Percentiles rank a stretch among this genome's conserved stretches.
phyloP scores from a whole-genome alignment of 1,139 yeast species.

The Scheffersomyces cryptocercus region DNA sequence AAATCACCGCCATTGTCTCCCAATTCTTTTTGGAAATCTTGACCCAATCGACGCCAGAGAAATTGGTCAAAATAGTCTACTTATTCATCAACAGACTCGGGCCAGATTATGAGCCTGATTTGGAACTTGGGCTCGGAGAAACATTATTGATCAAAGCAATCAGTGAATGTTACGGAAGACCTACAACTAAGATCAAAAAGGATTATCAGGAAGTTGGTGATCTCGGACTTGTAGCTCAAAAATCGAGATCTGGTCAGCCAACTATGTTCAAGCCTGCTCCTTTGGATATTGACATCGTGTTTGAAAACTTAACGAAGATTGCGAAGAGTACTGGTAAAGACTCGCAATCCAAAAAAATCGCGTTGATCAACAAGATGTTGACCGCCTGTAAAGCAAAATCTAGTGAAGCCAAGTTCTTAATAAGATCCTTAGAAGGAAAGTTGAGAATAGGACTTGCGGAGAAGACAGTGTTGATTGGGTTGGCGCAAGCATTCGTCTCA shows the following conservation, averaged over 20 bases:
- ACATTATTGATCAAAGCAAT: constrained; percentile 83
- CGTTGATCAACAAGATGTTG: constrained; percentile 75
- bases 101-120: constrained; percentile 89
- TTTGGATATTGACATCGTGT: constrained; percentile 71
- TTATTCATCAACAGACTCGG: constrained; percentile 86
- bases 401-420: constrained; percentile 82
- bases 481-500: constrained; percentile 79
- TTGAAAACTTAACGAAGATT: constrained; percentile 69
- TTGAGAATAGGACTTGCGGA: constrained; percentile 93
- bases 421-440: constrained; percentile 90
- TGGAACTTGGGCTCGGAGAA: constrained; percentile 93
- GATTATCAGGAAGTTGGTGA: constrained; percentile 86
- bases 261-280: constrained; percentile 93
- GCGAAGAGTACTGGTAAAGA: constrained; percentile 83
- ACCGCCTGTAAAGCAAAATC: constrained; percentile 78
- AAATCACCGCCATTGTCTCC: constrained; percentile 73
- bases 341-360: constrained; percentile 76
- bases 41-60: constrained; percentile 51
- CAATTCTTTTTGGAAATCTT: constrained; percentile 69
- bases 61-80: constrained; percentile 71
- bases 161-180: constrained; percentile 86
- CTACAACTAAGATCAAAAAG: constrained; percentile 64
- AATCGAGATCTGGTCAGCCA: constrained; percentile 81
- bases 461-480: constrained; percentile 79
- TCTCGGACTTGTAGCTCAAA: constrained; percentile 84